Conservation (phyloP, 2,329 filamentous ascomycete genomes). For the Aspergillus jensenii region DNA sequence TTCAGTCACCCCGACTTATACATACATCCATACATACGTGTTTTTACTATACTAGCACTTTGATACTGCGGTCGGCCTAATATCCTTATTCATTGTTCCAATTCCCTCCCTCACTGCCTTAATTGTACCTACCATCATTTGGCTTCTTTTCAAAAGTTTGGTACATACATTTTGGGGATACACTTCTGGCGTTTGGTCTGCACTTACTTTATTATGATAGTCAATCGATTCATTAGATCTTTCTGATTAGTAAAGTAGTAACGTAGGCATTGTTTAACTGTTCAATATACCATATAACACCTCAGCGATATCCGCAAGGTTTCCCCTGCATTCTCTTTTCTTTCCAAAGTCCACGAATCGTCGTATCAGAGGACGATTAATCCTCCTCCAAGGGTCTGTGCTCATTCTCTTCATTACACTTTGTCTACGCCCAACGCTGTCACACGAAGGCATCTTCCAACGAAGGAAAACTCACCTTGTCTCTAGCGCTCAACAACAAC, state of each 20-base stretch:
- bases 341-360: no score
- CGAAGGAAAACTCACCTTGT: no score
- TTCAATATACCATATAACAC: no score
- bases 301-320: no score
- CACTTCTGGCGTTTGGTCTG: slow-evolving; percentile 1
- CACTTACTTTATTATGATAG: neutral
- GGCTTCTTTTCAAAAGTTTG: slow-evolving; percentile 6
- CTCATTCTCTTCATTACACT: no score
- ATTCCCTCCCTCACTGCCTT: neutral
- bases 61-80: neutral
- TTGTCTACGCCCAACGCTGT: no score
- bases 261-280: no score
- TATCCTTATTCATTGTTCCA: neutral
- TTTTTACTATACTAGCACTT: neutral
- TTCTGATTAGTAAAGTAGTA: neutral
- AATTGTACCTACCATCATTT: neutral
- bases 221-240: neutral
- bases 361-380: no score
- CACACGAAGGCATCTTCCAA: no score
- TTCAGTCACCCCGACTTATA: neutral
- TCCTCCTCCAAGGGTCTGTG: no score
- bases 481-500: no score
- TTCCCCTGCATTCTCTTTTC: no score
- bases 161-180: slow-evolving; percentile 6
- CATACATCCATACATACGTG: slow-evolving; percentile 5